Conservation (phyloP, 768 basidiomycete species). For the Agrocybe pediades region DNA sequence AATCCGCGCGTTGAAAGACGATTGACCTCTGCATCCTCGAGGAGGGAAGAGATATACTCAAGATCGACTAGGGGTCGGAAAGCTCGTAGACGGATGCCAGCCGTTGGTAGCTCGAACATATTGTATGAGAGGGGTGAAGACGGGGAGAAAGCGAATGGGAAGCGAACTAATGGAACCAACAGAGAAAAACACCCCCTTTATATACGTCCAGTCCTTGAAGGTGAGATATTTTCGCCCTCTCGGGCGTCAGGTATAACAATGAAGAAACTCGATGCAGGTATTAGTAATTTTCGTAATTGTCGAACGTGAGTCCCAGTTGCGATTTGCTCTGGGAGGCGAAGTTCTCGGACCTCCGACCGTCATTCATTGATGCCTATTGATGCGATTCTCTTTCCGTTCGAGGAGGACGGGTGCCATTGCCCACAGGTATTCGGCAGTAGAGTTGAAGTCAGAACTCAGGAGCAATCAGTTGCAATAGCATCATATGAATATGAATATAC, state of each 20-base stretch:
- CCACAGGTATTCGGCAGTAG: not conserved
- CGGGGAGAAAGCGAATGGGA: not conserved
- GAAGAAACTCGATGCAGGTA: not conserved
- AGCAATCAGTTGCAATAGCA: not conserved
- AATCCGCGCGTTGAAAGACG: not conserved
- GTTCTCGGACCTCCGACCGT: not conserved
- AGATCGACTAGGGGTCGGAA: constrained; percentile 1
- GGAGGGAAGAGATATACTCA: not conserved
- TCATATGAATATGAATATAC: not conserved
- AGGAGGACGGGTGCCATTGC: not conserved
- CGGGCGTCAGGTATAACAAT: not conserved
- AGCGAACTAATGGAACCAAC: not conserved
- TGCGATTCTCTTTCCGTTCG: not conserved
- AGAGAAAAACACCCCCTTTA: not conserved
- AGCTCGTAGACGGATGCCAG: not conserved
- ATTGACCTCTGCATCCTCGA: not conserved
- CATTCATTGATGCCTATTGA: not conserved
- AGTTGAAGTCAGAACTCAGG: not conserved
- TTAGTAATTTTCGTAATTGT: not conserved
- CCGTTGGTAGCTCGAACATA: constrained; percentile 4
- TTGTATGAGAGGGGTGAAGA: not conserved
- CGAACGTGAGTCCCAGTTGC: not conserved
- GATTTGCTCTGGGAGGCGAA: not conserved
- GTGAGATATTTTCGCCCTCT: not conserved
- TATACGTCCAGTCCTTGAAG: not conserved